phyloP scores from a whole-genome alignment of 2,329 filamentous ascomycete genomes.

The Colletotrichum sp. region DNA sequence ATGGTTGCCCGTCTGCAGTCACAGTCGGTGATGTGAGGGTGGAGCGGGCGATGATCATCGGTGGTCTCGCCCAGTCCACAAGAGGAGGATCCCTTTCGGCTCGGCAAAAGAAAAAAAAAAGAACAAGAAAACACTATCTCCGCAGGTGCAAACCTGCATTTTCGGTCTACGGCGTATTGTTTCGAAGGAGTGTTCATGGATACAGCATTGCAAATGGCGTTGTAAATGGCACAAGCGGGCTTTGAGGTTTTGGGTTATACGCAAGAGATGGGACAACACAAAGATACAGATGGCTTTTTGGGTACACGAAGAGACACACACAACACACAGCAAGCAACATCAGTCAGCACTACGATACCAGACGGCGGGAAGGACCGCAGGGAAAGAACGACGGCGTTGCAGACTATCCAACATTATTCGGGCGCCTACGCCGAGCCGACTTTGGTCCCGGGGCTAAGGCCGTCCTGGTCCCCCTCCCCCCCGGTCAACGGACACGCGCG shows the following conservation, averaged over 20 bases:
- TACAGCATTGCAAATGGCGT: background rate
- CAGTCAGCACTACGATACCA: background rate
- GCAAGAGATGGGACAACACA: background rate
- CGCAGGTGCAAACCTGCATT: background rate
- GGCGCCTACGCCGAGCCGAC: background rate
- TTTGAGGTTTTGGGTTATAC: background rate
- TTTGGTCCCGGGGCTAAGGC: background rate
- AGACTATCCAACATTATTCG: constrained; percentile 1
- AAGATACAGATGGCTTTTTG: background rate
- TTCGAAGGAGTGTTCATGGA: background rate
- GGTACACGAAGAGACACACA: background rate
- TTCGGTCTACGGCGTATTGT: background rate
- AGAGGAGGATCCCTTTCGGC: background rate
- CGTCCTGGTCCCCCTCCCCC: background rate
- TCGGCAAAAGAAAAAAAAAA: background rate
- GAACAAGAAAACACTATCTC: background rate
- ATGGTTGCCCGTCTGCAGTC: background rate
- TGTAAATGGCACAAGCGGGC: background rate
- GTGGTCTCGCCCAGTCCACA: background rate
- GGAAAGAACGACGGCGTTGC: background rate
- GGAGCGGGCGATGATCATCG: background rate
- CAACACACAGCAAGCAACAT: background rate
- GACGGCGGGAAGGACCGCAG: constrained; percentile 5
- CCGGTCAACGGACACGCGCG: background rate
- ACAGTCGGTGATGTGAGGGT: background rate